phyloP scores from a whole-genome alignment of 495 filamentous ascomycete species.

The Talaromyces wortmannii region DNA sequence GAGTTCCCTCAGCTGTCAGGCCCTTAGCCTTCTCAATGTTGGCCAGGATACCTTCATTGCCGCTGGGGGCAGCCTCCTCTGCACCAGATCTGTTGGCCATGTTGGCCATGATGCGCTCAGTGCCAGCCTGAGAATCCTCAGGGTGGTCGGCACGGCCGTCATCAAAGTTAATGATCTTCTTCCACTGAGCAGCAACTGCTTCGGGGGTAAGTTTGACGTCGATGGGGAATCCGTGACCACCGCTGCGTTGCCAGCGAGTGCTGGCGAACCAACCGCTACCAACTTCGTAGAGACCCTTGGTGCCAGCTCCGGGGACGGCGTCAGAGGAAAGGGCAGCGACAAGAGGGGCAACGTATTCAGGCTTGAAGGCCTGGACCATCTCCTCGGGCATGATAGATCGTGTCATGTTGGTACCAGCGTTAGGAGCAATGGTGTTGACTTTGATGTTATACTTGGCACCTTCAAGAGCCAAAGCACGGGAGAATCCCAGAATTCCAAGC shows the following conservation, averaged over 20 bases:
- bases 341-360: slow-evolving; percentile 92
- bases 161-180: slow-evolving; percentile 78
- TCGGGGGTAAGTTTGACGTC: slow-evolving; percentile 85
- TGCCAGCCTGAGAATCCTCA: slow-evolving; percentile 64
- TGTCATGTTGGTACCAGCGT: slow-evolving; percentile 96
- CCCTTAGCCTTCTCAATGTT: slow-evolving; percentile 76
- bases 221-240: slow-evolving; percentile 88
- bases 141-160: slow-evolving; percentile 89
- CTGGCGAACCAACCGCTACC: slow-evolving; percentile 89
- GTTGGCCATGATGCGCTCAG: slow-evolving; percentile 88
- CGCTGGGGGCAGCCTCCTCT: slow-evolving; percentile 13
- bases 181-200: slow-evolving; percentile 71
- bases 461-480: slow-evolving; percentile 85
- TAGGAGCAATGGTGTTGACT: slow-evolving; percentile 97
- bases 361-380: slow-evolving; percentile 98
- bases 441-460: slow-evolving; percentile 97
- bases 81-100: slow-evolving; percentile 63
- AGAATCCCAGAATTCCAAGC: slow-evolving; percentile 91
- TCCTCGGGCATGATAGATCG: slow-evolving; percentile 93
- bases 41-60: slow-evolving; percentile 45
- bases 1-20: slow-evolving; percentile 61
- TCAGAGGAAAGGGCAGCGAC: slow-evolving; percentile 87
- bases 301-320: slow-evolving; percentile 73
- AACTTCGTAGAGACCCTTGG: slow-evolving; percentile 90
- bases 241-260: slow-evolving; percentile 92